Evolutionary conservation across 129 eudicot species (phyloP).

Genomic region (Chrysanthemum makinoi): DNA sequence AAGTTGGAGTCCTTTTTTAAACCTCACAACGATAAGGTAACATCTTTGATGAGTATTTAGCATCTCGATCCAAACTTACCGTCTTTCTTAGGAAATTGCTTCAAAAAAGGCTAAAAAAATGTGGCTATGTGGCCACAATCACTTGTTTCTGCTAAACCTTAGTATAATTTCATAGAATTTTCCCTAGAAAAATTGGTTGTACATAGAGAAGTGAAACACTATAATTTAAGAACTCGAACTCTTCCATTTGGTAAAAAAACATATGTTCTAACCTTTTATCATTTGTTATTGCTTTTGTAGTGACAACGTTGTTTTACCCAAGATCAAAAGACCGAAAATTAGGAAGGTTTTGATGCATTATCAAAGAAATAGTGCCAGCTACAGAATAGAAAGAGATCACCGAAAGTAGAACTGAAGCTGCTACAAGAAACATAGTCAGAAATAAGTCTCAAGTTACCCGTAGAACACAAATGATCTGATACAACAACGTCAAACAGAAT

Average conservation of each 20-base stretch:
- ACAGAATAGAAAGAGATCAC: too few species aligned
- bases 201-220: not conserved
- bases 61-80: not conserved
- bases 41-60: not conserved
- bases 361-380: too few species aligned
- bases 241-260: not conserved
- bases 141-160: constrained; percentile 11
- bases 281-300: constrained; percentile 28
- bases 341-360: too few species aligned
- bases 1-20: not conserved
- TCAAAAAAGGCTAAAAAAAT: not conserved
- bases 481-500: not conserved
- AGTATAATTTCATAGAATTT: not conserved
- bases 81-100: not conserved
- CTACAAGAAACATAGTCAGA: too few species aligned
- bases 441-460: too few species aligned
- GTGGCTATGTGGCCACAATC: not conserved
- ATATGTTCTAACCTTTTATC: constrained; percentile 9
- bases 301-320: constrained; percentile 8
- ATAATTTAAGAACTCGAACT: constrained; percentile 6
- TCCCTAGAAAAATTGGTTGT: not conserved
- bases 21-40: constrained; percentile 7
- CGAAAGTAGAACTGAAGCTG: too few species aligned
- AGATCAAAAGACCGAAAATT: constrained; percentile 4
- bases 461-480: too few species aligned